Evolutionary conservation across 1,284 basidiomycete species (phyloP).

Genomic region (Neolentinus lepideus): DNA sequence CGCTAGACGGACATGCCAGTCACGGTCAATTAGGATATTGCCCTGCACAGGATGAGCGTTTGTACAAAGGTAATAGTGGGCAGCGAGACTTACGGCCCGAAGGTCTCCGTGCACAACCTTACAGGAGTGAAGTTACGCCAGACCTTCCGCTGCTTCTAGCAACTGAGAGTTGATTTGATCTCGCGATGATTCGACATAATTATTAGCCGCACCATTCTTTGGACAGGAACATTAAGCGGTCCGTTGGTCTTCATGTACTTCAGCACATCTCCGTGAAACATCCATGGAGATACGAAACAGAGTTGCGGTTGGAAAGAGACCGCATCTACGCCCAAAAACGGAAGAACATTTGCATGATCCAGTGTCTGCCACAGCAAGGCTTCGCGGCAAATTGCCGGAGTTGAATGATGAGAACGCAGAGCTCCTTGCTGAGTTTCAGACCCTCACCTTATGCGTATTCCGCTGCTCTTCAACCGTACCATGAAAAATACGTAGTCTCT

Average conservation of each 20-base stretch:
- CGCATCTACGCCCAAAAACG: conserved; percentile 2
- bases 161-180: conserved; percentile 4
- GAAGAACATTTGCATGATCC: conserved; percentile 1
- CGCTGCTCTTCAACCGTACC: too few relatives aligned
- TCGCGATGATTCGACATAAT: too few relatives aligned
- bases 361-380: conserved; percentile 1
- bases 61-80: too few relatives aligned
- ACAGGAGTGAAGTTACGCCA: conserved; percentile 10
- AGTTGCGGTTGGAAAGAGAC: not conserved
- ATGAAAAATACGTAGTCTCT: conserved; percentile 14
- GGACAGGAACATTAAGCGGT: too few relatives aligned
- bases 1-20: conserved; percentile 3
- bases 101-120: conserved; percentile 11
- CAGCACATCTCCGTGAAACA: not conserved
- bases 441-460: too few relatives aligned
- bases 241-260: too few relatives aligned
- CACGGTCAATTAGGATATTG: conserved; percentile 9
- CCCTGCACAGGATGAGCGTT: not conserved
- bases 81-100: conserved; percentile 6
- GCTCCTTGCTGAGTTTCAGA: too few relatives aligned
- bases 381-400: not conserved
- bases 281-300: conserved; percentile 4
- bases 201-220: too few relatives aligned
- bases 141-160: conserved; percentile 6
- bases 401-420: too few relatives aligned